Conservation (phyloP, 75 land plant species). For the Cryptomeria japonica region DNA sequence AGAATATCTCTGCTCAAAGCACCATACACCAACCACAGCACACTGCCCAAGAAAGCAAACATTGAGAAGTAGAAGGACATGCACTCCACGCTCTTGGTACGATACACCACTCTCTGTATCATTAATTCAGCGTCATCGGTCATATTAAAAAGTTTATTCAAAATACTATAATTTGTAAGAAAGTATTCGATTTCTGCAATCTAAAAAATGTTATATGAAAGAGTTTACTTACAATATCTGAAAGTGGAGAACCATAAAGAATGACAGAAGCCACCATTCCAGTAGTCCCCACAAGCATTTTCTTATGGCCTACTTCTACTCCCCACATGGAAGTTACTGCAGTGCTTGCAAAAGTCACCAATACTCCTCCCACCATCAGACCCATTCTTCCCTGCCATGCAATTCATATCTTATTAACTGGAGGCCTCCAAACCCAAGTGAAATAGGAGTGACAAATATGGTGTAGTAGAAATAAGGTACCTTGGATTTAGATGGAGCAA, state of each 20-base stretch:
- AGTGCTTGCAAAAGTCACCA: constrained; percentile 24
- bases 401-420: neutral
- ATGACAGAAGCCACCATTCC: constrained; percentile 45
- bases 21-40: constrained; percentile 2
- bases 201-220: no score
- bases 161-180: no score
- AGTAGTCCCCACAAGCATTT: constrained; percentile 40
- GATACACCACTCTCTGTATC: no score
- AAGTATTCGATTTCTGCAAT: no score
- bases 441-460: no score
- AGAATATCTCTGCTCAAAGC: neutral
- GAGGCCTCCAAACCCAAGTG: neutral
- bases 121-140: no score
- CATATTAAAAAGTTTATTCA: no score
- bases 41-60: neutral
- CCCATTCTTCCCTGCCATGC: neutral
- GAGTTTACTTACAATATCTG: constrained; percentile 43
- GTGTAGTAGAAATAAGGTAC: neutral
- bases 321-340: constrained; percentile 23
- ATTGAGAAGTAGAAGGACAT: no score
- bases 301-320: constrained; percentile 38
- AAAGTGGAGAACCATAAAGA: constrained; percentile 49
- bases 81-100: no score
- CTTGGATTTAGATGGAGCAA: neutral
- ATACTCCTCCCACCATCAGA: neutral